Evolutionary conservation across 2,329 filamentous ascomycete genomes (phyloP).

Genomic region (Aspergillus arachidicola): DNA sequence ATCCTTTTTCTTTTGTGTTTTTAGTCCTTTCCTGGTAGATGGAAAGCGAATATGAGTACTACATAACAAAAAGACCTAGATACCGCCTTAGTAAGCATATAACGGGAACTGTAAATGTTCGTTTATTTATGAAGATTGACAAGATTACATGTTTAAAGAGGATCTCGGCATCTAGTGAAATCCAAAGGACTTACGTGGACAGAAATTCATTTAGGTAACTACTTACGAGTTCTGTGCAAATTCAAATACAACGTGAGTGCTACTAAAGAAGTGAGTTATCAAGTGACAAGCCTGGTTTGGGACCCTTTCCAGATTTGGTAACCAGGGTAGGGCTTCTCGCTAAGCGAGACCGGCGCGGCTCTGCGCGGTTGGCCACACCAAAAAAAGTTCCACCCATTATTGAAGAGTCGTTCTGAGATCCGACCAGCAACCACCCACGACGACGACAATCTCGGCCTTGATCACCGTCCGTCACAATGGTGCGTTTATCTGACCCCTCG

Average conservation of each 20-base stretch:
- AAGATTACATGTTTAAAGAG: neutral
- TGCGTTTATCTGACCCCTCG: slow-evolving; percentile 35
- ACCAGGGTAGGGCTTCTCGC: slow-evolving; percentile 42
- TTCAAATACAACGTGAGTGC: neutral
- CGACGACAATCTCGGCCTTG: slow-evolving; percentile 50
- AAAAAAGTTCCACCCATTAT: slow-evolving; percentile 44
- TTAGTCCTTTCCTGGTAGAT: too few species aligned
- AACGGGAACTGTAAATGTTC: neutral
- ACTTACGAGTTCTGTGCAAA: neutral
- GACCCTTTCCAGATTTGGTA: slow-evolving; percentile 30
- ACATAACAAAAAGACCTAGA: neutral
- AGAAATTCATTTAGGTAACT: neutral
- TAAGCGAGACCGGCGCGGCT: slow-evolving; percentile 47
- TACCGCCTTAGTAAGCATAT: neutral
- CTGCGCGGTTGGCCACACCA: slow-evolving; percentile 45
- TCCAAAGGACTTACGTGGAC: neutral
- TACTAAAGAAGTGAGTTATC: neutral
- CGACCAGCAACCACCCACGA: slow-evolving; percentile 49
- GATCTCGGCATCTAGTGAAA: neutral
- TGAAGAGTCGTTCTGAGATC: slow-evolving; percentile 45
- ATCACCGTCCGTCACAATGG: slow-evolving; percentile 58
- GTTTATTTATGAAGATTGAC: neutral
- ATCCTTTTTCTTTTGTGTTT: too few species aligned
- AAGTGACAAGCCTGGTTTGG: neutral
- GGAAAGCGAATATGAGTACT: too few species aligned